Evolutionary conservation across 768 basidiomycete genomes (phyloP), one percentile per base, ranked within the genome.

Genomic region (Lactifluus piperatus): DNA sequence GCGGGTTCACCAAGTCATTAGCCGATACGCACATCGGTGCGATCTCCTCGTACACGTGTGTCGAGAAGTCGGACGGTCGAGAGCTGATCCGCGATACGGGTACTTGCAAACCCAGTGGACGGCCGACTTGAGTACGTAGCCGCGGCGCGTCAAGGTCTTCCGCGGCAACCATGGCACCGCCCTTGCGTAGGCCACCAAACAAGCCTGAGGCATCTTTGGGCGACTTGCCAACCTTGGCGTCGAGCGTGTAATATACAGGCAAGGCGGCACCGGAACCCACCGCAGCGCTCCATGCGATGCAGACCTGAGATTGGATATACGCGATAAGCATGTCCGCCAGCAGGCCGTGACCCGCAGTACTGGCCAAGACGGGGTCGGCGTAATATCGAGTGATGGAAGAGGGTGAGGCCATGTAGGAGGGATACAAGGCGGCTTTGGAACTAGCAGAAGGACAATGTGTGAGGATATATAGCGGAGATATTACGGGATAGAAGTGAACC

Each of bases 1-100:
- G 79, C 1, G 97, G 97, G 74, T 98, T 97, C 72, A 99, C 91
- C 52, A 98, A 78, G 70, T 99, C 94, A 72, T 97, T 95, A n/a
- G 97, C 97, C 22, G 86, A 87, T 0, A 91, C 93, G 71, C 97
- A 98, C 75, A 80, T 93, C 7, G 95, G 97, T 39, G 83, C 79
- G 51, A 95, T 82, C 71, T 98, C 97, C 69, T 89, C 82, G 71
- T 88, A 95, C 4, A 81, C 76, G 1, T 74, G 71, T 13, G 70
- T 2, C 32, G 45, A 60, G 27, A 71, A 52, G 64, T 72, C 71
- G 22, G 63, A 65, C 1, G 89, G 89, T 2, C 79, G 81, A 6
- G 83, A 81, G 58, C 79, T 81, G 71, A 97, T 85, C 8, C 91
- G 80, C 32, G 81, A 78, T 0, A 80, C 77, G 4, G 94, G 95